These are phyloP conservation scores for Xylaria multiplex DNA, from an alignment of 2,329 filamentous ascomycete genomes.

Conservation along the genomic window DNA sequence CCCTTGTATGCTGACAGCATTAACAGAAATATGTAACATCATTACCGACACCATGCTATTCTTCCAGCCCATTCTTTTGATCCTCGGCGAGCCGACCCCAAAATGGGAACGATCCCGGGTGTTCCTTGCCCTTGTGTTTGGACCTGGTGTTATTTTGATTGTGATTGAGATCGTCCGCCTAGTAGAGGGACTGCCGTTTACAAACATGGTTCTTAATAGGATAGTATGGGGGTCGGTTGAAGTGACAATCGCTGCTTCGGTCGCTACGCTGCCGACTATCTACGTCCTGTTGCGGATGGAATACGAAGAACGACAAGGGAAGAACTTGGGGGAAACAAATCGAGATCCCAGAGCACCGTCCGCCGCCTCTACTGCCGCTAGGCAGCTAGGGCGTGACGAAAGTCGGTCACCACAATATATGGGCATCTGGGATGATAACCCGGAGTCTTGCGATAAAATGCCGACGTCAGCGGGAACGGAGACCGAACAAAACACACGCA, in stretches of 20 bases:
- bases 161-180: constrained; percentile 35
- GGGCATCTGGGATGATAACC: neutral
- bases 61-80: constrained; percentile 27
- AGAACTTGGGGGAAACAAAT: neutral
- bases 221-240: constrained; percentile 37
- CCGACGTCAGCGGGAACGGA: neutral
- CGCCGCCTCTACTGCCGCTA: neutral
- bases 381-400: neutral
- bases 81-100: constrained; percentile 19
- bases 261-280: constrained; percentile 33
- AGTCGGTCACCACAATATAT: neutral
- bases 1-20: constrained; percentile 7
- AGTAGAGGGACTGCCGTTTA: constrained; percentile 16
- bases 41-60: constrained; percentile 32
- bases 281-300: constrained; percentile 26
- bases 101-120: constrained; percentile 16
- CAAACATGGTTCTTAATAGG: constrained; percentile 10
- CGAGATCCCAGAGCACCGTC: neutral
- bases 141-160: constrained; percentile 29
- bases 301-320: neutral
- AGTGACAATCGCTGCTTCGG: constrained; percentile 27
- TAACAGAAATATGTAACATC: constrained; percentile 35
- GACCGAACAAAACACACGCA: neutral
- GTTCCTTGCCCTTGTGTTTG: constrained; percentile 19
- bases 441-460: neutral